phyloP scores from a whole-genome alignment of 192 early-diverging fungal species.

The Backusella tuberculispora region DNA sequence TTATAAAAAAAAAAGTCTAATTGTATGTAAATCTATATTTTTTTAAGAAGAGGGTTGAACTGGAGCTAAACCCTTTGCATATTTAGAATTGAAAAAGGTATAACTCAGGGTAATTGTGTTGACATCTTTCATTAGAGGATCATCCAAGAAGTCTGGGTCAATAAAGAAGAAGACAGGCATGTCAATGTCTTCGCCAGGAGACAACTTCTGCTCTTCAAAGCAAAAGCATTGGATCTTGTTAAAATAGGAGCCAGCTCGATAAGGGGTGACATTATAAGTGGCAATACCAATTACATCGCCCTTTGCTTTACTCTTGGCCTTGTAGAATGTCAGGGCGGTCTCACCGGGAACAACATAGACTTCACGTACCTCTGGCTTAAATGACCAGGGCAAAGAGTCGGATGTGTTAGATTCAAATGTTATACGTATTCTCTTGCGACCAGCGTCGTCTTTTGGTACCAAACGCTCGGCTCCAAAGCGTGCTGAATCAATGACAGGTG shows the following conservation, averaged over 20 bases:
- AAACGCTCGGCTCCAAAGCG: constrained; percentile 70
- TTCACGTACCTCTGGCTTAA: constrained; percentile 85
- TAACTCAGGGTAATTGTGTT: constrained; percentile 91
- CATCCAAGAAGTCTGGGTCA: constrained; percentile 93
- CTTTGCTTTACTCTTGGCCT: constrained; percentile 83
- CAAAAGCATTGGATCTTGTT: constrained; percentile 99
- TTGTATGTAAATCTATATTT: not conserved
- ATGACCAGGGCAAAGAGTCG: constrained; percentile 85
- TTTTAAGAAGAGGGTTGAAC: constrained; percentile 16
- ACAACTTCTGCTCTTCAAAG: constrained; percentile 96
- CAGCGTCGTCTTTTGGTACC: constrained; percentile 59
- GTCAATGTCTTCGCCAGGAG: constrained; percentile 89
- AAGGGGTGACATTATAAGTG: constrained; percentile 95
- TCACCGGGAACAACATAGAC: constrained; percentile 94
- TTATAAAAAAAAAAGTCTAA: constrained; percentile 15
- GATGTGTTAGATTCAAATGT: constrained; percentile 77
- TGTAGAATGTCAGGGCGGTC: constrained; percentile 96
- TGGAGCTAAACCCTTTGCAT: constrained; percentile 37
- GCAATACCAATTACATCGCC: constrained; percentile 94
- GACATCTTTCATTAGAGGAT: constrained; percentile 96
- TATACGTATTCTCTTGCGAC: constrained; percentile 66
- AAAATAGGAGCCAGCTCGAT: constrained; percentile 92
- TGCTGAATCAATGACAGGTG: constrained; percentile 74
- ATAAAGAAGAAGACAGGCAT: constrained; percentile 98
- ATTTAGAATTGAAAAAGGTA: constrained; percentile 89